These are phyloP conservation scores for Microsporum canis DNA, from an alignment of 2,329 filamentous ascomycete genomes.

Conservation along the genomic window DNA sequence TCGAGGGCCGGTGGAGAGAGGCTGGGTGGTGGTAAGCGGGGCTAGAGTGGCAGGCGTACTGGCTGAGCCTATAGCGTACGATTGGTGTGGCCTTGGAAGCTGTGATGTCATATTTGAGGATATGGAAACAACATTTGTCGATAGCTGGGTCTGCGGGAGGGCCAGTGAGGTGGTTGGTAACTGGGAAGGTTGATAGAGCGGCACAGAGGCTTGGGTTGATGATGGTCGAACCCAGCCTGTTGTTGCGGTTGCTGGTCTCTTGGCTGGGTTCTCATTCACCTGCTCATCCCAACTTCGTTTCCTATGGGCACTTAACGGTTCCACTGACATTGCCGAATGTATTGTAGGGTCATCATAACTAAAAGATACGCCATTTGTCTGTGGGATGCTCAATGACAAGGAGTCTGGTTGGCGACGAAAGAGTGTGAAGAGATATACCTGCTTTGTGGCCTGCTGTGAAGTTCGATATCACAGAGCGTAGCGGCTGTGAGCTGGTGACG, in stretches of 20 bases:
- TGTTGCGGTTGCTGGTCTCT: conserved; percentile 8
- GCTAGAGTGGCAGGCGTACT: conserved; percentile 28
- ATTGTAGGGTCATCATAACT: neutral
- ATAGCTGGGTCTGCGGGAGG: conserved; percentile 30
- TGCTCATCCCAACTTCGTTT: conserved; percentile 16
- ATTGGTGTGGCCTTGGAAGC: conserved; percentile 10
- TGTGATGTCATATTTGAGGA: conserved; percentile 32
- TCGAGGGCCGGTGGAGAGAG: neutral
- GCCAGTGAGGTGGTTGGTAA: conserved; percentile 15
- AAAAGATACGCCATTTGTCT: neutral
- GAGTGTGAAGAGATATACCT: neutral
- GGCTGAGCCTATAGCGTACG: conserved; percentile 11
- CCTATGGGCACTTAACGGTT: conserved; percentile 21
- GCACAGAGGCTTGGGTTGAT: conserved; percentile 18
- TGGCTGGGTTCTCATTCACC: conserved; percentile 1
- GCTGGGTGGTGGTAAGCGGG: neutral
- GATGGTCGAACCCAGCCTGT: conserved; percentile 11
- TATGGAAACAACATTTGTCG: neutral
- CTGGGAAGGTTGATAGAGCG: conserved; percentile 13
- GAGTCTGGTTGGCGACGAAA: neutral
- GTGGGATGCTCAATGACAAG: neutral
- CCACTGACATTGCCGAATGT: conserved; percentile 8
- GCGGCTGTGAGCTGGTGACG: conserved; percentile 16
- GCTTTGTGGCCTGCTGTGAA: neutral
- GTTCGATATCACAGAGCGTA: too few species aligned